Percentiles rank a stretch among this genome's conserved stretches.
These are phyloP conservation scores for Metschnikowia santaceciliae DNA, from an alignment of 805 yeast species.

Conservation along the genomic window DNA sequence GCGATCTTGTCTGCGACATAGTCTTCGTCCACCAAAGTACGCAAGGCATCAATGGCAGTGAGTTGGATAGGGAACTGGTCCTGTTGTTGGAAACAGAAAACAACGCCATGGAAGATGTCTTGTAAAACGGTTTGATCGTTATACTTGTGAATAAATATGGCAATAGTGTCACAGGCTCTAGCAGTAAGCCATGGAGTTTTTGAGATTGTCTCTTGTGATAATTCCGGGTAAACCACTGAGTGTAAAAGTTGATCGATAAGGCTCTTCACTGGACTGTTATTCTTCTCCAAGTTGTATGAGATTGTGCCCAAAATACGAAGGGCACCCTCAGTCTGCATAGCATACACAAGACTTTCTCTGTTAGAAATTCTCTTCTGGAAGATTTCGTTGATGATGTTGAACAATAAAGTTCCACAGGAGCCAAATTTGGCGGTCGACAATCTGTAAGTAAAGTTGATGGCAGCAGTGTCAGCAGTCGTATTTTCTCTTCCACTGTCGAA, in stretches of 20 bases:
- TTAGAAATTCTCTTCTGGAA: conserved; percentile 31
- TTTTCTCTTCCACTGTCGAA: conserved; percentile 46
- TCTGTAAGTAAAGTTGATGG: conserved; percentile 43
- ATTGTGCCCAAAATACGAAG: conserved; percentile 39
- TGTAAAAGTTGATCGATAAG: conserved; percentile 38
- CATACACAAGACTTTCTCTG: conserved; percentile 24
- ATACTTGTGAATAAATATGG: conserved; percentile 35
- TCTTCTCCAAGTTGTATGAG: conserved; percentile 34
- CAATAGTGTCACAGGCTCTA: conserved; percentile 44
- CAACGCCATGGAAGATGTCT: conserved; percentile 40
- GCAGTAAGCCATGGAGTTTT: conserved; percentile 42
- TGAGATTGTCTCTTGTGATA: conserved; percentile 25
- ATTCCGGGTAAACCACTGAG: conserved; percentile 39
- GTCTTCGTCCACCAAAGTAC: conserved; percentile 44
- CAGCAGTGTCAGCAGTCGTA: conserved; percentile 48
- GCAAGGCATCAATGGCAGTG: conserved; percentile 50
- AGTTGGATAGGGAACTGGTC: conserved; percentile 48
- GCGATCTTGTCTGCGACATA: conserved; percentile 35
- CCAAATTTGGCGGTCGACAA: conserved; percentile 37
- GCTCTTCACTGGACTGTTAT: conserved; percentile 34
- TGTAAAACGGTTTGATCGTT: conserved; percentile 32
- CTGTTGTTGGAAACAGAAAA: conserved; percentile 35
- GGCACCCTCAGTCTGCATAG: conserved; percentile 41
- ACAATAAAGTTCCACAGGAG: conserved; percentile 30
- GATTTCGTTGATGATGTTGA: conserved; percentile 31